Evolutionary conservation across 768 basidiomycete genomes (phyloP), one percentile per base, ranked within the genome.

Genomic region (Tephrocybe sp.): DNA sequence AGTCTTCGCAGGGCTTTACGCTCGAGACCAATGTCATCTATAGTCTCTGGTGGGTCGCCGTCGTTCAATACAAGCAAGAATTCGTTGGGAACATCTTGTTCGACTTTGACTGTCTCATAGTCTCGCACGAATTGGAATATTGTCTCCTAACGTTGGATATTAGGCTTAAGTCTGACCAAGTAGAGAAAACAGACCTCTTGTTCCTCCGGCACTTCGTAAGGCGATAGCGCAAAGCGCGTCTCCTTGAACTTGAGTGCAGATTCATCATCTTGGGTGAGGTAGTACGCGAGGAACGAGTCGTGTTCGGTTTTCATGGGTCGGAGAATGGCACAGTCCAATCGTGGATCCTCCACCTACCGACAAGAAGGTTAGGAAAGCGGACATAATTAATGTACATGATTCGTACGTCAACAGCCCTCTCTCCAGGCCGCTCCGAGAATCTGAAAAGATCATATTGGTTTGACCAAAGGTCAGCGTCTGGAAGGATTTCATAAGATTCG

Each of bases 231-330:
- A 32, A 64, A 68, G 23, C 88, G 78, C 15, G 73, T 73, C 23
- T 78, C 72, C 64, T 90, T 90, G 71, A 90, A 85, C 54, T 73
- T 67, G 15, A 80, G 48, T 1, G 90, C 89, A 8, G 81, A 75
- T 12, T 83, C 84, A 63, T 93, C 90, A 26, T 88, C 84, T 61
- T 81, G 76, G 1, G 90, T 86, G 24, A 93, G 81, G 56, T 92
- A 92, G 62, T 90, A 93, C 10, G 90, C 84, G 49, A 93, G 70
- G 80, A 93, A 93, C 39, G 90, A 88, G 62, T 93, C 90, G 20
- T 90, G 87, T 42, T 93, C 91, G 2, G 88, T 85, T 64, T 89
- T 88, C 88, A 91, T 90, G 1, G 91, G 90, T 23, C 91, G 81
- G 48, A 93, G 71, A 53, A 93, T 87, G 17, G 90, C 91, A 63